Base-by-base conservation (phyloP, 495 filamentous ascomycete species). In the Hypoxylon cercidicola region DNA sequence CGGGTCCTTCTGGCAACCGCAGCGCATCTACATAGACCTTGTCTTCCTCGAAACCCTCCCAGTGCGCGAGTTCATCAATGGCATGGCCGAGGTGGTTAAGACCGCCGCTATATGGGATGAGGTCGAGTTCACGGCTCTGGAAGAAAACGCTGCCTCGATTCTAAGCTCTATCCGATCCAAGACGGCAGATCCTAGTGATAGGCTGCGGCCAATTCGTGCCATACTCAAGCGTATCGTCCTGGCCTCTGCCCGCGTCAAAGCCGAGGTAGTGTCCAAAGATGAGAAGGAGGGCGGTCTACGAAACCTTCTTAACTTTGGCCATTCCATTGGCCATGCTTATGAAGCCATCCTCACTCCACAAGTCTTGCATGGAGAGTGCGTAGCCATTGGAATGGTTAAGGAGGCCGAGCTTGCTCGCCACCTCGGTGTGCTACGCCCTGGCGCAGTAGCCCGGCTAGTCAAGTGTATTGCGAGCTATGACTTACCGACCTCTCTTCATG, bases 41-140 rank as follows among this genome's bases (percentile, higher is more conserved):
- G 86, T 88, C 47, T 98, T 99, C 74, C 83, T 99, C 68, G 92
- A 95, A 72, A 97, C 91, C 7, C 82, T 99, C 23, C 94, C 94
- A 3, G 89, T 89, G 46, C 83, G 95, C 56, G 94, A 99, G 77
- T 94, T 99, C 75, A 93, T 98, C 76, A 99, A 99, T 76, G 95
- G 95, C 53, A 97, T 99, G 93, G 95, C 93, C 49, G 95, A 99
- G 79, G 93, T 99, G 55, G 87, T 98, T 72, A 98, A 98, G 87
- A 99, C 95, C 16, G 95, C 95, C 5, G 95, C 94, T 54, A 98
- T 98, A 63, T 98, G 93, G 84, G 85, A 96, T 68, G 91, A 93
- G 74, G 77, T 83, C 12, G 95, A 97, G 71, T 99, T 98, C 75
- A 82, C 89, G 53, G 84, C 88, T 43, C 81, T 99, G 46, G 95